Percentiles rank a stretch among this genome's conserved stretches.
These are phyloP conservation scores for Cutaneotrichosporon sp. DNA, from an alignment of 1,284 basidiomycete genomes.

Conservation along the genomic window DNA sequence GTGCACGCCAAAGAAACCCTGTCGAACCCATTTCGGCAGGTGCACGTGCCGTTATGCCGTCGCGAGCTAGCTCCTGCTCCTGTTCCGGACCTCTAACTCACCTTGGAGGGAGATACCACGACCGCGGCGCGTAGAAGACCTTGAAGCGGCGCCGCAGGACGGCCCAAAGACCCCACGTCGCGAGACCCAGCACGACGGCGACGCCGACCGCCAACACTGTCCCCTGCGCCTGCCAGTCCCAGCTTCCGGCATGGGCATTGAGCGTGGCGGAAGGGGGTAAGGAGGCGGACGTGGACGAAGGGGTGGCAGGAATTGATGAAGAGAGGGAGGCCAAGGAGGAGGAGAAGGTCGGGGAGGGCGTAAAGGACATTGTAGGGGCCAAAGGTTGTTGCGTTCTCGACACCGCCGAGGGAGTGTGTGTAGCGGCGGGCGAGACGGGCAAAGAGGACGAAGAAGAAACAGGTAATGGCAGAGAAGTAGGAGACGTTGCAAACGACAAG, in stretches of 20 bases:
- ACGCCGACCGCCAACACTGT: constrained; percentile 19
- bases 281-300: neutral
- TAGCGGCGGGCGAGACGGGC: too few species aligned
- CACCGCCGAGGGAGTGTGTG: too few species aligned
- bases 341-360: too few species aligned
- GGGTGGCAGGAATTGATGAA: neutral
- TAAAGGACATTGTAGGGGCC: too few species aligned
- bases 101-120: constrained; percentile 30
- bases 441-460: too few species aligned
- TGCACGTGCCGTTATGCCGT: too few species aligned
- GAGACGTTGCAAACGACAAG: neutral
- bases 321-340: neutral
- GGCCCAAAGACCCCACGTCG: constrained; percentile 34
- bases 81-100: constrained; percentile 12
- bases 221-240: constrained; percentile 39
- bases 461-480: neutral
- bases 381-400: too few species aligned
- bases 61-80: too few species aligned
- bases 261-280: neutral
- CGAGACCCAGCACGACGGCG: constrained; percentile 22
- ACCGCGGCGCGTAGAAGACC: constrained; percentile 25
- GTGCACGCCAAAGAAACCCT: too few species aligned
- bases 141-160: constrained; percentile 19
- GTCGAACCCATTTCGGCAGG: neutral
- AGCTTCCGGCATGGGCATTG: constrained; percentile 33